A percentile compares a stretch with the other conserved stretches of the same genome.
Evolutionary conservation across 2,329 filamentous ascomycete species (phyloP).

Genomic region (Didymella keratinophila): DNA sequence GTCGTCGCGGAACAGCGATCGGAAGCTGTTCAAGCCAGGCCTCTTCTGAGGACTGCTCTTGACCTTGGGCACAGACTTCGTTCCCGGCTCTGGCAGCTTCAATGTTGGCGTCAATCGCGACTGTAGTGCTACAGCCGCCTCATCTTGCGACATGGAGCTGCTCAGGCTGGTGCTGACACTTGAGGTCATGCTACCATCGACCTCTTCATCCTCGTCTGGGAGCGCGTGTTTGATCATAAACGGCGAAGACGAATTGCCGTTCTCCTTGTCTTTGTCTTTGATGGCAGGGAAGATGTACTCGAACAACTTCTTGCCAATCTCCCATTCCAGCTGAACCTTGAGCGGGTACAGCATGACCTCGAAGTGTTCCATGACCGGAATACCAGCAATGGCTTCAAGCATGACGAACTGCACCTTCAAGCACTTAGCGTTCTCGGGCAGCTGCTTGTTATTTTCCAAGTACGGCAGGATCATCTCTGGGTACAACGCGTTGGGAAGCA

Average conservation of each 20-base stretch:
- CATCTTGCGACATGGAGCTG: constrained; percentile 34
- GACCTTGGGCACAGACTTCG: constrained; percentile 43
- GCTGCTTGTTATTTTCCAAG: constrained; percentile 66
- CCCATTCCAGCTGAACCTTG: constrained; percentile 90
- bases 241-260: constrained; percentile 69
- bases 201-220: constrained; percentile 58
- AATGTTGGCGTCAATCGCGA: constrained; percentile 84
- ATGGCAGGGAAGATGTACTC: constrained; percentile 96
- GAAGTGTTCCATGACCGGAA: constrained; percentile 96
- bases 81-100: constrained; percentile 58
- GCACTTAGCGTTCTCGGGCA: constrained; percentile 76
- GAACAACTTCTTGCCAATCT: constrained; percentile 90
- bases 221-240: constrained; percentile 64
- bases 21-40: constrained; percentile 45
- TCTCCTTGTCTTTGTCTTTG: constrained; percentile 60
- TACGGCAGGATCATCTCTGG: constrained; percentile 96
- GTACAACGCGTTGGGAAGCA: constrained; percentile 89
- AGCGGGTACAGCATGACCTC: constrained; percentile 93
- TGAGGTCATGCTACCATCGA: constrained; percentile 45
- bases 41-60: constrained; percentile 34
- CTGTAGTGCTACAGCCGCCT: constrained; percentile 76
- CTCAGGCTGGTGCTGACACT: constrained; percentile 27
- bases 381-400: constrained; percentile 96
- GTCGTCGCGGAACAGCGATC: constrained; percentile 45
- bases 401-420: constrained; percentile 96